Base-by-base conservation (phyloP, 768 basidiomycete genomes). In the Auriscalpium vulgare region DNA sequence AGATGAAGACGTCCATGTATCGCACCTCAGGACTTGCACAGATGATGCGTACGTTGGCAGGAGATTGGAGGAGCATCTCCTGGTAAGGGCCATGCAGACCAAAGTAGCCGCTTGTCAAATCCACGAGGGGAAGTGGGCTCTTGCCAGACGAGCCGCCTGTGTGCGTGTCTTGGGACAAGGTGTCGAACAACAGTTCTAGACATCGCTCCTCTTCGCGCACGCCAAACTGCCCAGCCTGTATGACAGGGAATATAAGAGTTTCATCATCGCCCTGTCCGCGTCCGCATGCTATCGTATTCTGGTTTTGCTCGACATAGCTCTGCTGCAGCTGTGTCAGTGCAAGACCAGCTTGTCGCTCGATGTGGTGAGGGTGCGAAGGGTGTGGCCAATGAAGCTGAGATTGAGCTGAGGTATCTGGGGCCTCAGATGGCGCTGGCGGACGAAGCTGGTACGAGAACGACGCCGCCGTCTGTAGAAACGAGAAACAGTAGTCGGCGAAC, bases 51-150 rank as follows among this genome's bases (percentile, higher is more conserved):
- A 86, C 86, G 40, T 79, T 75, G 29, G 81, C 69, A 34, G 77
- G 75, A 1, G 80, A 78, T 10, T 77, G 67, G 23, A 97, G 76
- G 11, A 90, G 74, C 38, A 85, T 74, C 34, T 82, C 73, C 65
- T 91, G 90, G 67, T 98, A 98, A 11, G 79, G 80, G 56, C 78
- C 73, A 66, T 88, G 89, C 36, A 98, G 74, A 8, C 89, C 89
- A 67, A 99, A 98, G 71, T 99, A 99, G 10, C 97, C 97, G 63
- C 87, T 94, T 8, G 97, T 99, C 66, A 97, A 73, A 67, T 97
- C 90, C 34, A 87, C 69, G 16, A 80, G 64, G n/a, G 81, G 82
- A 16, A 61, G 55, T 29, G 29, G 7, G 29, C 29, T 29, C 29
- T 29, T 29, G 29, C 29, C 29, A 29, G 29, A 29, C 47, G 65